A percentile compares a stretch with the other conserved stretches of the same genome.
These are phyloP conservation scores for Lentinula lateritia DNA, from an alignment of 768 basidiomycete species.

Conservation along the genomic window DNA sequence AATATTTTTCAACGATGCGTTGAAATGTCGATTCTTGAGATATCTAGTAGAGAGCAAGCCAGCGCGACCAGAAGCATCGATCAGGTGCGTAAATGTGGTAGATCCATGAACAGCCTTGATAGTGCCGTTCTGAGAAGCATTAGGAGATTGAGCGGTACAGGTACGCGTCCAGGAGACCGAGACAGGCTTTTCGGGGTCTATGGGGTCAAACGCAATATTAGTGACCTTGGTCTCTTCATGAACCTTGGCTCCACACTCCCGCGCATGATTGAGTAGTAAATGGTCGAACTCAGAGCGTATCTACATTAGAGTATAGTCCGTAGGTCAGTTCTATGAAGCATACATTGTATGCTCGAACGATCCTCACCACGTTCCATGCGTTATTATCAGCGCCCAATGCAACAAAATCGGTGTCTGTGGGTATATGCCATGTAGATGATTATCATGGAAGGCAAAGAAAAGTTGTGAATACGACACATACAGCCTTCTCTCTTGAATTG, in stretches of 20 bases:
- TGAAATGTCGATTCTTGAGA: slow-evolving; percentile 64
- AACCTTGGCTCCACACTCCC: slow-evolving; percentile 43
- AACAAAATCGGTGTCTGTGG: slow-evolving; percentile 54
- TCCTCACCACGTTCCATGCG: slow-evolving; percentile 56
- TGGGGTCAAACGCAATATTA: slow-evolving; percentile 36
- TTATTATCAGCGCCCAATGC: slow-evolving; percentile 48
- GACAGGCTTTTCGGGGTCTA: slow-evolving; percentile 36
- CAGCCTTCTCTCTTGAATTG: slow-evolving; percentile 63
- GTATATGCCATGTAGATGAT: background rate
- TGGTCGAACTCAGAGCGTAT: slow-evolving; percentile 60
- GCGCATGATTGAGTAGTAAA: slow-evolving; percentile 50
- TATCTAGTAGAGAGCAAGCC: slow-evolving; percentile 68
- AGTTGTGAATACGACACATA: slow-evolving; percentile 22
- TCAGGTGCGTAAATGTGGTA: slow-evolving; percentile 60
- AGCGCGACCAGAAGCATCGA: slow-evolving; percentile 72
- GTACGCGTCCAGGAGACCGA: slow-evolving; percentile 52
- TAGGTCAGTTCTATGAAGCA: background rate
- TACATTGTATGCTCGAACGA: background rate
- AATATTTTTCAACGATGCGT: slow-evolving; percentile 64
- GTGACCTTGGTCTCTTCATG: slow-evolving; percentile 52
- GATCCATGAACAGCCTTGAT: slow-evolving; percentile 25
- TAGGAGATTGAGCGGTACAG: slow-evolving; percentile 34
- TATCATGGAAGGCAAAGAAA: background rate
- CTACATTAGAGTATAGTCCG: slow-evolving; percentile 19
- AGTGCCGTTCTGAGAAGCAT: slow-evolving; percentile 12